Percentiles rank a stretch among this genome's conserved stretches.
phyloP scores from a whole-genome alignment of 768 basidiomycete species.

The Lentinula raphanica region DNA sequence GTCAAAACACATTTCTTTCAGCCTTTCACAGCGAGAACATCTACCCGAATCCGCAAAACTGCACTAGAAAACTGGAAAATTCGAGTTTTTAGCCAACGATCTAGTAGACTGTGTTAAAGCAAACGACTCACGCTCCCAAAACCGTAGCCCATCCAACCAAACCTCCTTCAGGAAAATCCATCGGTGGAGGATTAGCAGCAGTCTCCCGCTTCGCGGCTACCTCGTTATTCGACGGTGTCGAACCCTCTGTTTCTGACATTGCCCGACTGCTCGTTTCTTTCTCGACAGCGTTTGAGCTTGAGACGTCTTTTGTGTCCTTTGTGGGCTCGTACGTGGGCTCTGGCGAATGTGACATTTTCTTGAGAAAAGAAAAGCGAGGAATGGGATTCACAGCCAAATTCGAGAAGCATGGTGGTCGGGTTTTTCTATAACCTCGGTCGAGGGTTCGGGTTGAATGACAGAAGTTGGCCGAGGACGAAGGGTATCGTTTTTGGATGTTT shows the following conservation, averaged over 20 bases:
- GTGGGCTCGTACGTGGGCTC: too few species aligned
- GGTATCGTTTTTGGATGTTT: background rate
- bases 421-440: background rate
- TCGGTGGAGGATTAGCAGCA: background rate
- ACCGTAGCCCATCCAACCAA: constrained; percentile 1
- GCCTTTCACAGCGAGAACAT: background rate
- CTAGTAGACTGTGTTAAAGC: too few species aligned
- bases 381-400: background rate
- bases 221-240: background rate
- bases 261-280: background rate
- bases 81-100: background rate
- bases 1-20: background rate
- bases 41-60: constrained; percentile 34
- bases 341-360: background rate
- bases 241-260: background rate
- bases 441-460: background rate
- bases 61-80: constrained; percentile 28
- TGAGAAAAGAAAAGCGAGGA: background rate
- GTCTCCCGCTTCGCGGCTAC: background rate
- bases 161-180: constrained; percentile 2
- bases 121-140: background rate
- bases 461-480: background rate
- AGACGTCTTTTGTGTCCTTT: too few species aligned
- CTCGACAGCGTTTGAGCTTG: background rate
- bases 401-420: background rate